Evolutionary conservation across 805 yeast species (phyloP).

Genomic region (Starmerella potacharoeniae): DNA sequence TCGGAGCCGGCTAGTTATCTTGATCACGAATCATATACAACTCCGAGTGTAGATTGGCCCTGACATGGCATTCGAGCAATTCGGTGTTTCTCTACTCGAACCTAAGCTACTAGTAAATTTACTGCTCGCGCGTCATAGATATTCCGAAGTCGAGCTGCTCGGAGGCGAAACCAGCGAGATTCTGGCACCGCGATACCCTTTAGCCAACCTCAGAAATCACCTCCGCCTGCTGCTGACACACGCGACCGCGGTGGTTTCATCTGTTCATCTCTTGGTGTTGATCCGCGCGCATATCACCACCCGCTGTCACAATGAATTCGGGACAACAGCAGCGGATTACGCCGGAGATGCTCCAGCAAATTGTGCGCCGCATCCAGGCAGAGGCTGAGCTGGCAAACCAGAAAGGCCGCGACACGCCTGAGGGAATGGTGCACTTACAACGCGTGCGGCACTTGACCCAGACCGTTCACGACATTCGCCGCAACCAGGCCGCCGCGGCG

Average conservation of each 20-base stretch:
- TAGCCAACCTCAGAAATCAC: background rate
- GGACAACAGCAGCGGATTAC: slow-evolving; percentile 5
- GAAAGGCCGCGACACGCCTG: slow-evolving; percentile 25
- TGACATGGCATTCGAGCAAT: too few species aligned
- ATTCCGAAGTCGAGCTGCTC: too few species aligned
- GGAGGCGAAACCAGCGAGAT: too few species aligned
- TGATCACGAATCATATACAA: too few species aligned
- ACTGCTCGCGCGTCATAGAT: too few species aligned
- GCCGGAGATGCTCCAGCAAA: slow-evolving; percentile 20
- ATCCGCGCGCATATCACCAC: background rate
- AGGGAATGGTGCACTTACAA: slow-evolving; percentile 25
- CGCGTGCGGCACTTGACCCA: slow-evolving; percentile 26
- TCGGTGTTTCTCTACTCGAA: too few species aligned
- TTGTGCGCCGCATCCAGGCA: slow-evolving; percentile 26
- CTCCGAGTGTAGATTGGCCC: too few species aligned
- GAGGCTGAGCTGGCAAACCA: slow-evolving; percentile 23
- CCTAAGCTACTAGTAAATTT: too few species aligned
- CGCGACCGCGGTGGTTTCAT: background rate
- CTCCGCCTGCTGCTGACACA: background rate
- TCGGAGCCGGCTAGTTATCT: too few species aligned
- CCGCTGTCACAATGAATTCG: background rate
- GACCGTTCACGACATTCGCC: slow-evolving; percentile 18
- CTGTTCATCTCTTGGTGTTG: too few species aligned
- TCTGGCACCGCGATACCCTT: background rate
- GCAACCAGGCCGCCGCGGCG: slow-evolving; percentile 17